These are phyloP conservation scores for Hordeum pubiflorum DNA, from an alignment of 202 grass and related monocot species.

Conservation along the genomic window DNA sequence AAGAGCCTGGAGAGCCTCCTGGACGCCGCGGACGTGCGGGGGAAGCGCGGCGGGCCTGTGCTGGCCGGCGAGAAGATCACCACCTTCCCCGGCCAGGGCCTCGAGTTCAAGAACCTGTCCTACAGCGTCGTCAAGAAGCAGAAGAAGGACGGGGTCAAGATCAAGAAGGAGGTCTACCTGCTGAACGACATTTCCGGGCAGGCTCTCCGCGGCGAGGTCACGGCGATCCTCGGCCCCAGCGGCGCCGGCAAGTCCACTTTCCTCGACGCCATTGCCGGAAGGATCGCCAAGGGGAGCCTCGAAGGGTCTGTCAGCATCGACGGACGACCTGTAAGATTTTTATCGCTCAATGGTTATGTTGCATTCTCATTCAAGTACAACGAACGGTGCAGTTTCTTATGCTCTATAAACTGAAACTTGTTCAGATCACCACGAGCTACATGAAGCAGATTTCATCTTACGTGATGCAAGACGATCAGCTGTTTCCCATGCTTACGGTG, in stretches of 20 bases:
- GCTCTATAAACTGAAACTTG: slow-evolving; percentile 2
- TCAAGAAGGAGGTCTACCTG: slow-evolving; percentile 61
- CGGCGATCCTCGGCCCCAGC: slow-evolving; percentile 74
- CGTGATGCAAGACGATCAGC: slow-evolving; percentile 88
- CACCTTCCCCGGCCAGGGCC: slow-evolving; percentile 43
- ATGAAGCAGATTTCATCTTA: slow-evolving; percentile 80
- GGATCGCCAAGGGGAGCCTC: slow-evolving; percentile 56
- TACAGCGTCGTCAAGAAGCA: slow-evolving; percentile 69
- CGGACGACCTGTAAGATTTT: slow-evolving; percentile 34
- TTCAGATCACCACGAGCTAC: slow-evolving; percentile 64
- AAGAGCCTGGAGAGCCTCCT: slow-evolving; percentile 56
- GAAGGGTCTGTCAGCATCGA: slow-evolving; percentile 55
- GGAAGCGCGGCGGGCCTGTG: not conserved
- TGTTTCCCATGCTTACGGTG: slow-evolving; percentile 90
- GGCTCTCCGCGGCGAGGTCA: slow-evolving; percentile 56
- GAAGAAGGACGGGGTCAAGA: slow-evolving; percentile 51
- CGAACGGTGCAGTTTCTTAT: not conserved
- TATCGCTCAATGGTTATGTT: not conserved
- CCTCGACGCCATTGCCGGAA: slow-evolving; percentile 64
- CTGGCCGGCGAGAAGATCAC: not conserved
- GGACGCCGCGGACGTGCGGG: not conserved
- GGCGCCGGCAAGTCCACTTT: slow-evolving; percentile 90
- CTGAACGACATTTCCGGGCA: slow-evolving; percentile 66
- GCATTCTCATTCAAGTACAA: not conserved
- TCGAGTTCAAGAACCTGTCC: slow-evolving; percentile 61